Base-by-base conservation (phyloP, 371 early-diverging fungal species). In the Choanephora cucurbitarum region DNA sequence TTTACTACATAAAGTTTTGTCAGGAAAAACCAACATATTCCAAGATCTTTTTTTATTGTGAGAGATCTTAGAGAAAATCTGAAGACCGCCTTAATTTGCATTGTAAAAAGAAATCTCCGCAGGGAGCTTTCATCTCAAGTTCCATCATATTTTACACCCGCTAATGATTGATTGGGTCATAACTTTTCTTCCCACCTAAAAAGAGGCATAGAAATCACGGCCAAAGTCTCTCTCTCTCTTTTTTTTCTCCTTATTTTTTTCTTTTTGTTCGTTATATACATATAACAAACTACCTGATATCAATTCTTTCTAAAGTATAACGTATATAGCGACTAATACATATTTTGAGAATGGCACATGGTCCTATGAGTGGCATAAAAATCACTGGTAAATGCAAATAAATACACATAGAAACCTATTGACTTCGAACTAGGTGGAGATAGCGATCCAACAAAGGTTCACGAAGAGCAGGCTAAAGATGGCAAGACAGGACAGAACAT, bases 401-500 rank as follows among this genome's bases (percentile, higher is more conserved):
- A 22, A 24, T 10, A 44, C 2, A 51, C 23, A 13, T 17, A 28
- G 5, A 11, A 22, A 4, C 11, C 17, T 19, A 42, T 22, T 34
- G 18, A 19, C 23, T 40, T n/a, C 28, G 22, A 13, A 34, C 21
- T 50, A 62, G 63, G 57, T 53, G 62, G 58, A 22, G 53, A 67
- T 40, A 67, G 14, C 37, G 37, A 37, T 37, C 37, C 37, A 37
- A 37, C 37, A 3, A 37, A 37, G 37, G 10, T 37, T 37, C 37
- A 11, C 14, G 13, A 37, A 37, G 37, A 37, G 10, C 37, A 37
- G 10, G 95, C 96, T 5, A 92, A 87, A 69, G 91, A 93, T 58
- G 96, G 92, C 55, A 85, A 83, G 65, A 83, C 90, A 13, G 93
- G 91, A 49, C 91, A 92, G 59, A 83, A 90, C 37, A 72, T 85